These are phyloP conservation scores for Trichosporon faecale DNA, from an alignment of 1,284 basidiomycete genomes.

Conservation along the genomic window DNA sequence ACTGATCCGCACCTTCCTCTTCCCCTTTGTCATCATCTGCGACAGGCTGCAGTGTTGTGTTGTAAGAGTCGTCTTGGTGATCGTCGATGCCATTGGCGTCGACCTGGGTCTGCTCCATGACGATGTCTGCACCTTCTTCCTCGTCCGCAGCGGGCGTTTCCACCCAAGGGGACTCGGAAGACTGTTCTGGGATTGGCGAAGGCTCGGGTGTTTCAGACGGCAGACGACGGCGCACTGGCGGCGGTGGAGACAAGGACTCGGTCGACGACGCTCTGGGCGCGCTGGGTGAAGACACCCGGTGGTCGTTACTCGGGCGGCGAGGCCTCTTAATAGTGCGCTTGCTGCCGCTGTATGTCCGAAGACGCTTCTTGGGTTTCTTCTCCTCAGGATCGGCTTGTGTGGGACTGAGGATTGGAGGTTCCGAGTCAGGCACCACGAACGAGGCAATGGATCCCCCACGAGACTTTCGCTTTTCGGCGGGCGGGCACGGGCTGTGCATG, in stretches of 20 bases:
- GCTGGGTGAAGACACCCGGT: not conserved
- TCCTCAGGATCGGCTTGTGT: not conserved
- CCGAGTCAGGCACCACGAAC: constrained; percentile 6
- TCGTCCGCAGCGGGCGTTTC: not conserved
- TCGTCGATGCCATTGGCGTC: not conserved
- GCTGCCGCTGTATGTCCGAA: constrained; percentile 4
- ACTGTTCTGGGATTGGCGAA: not conserved
- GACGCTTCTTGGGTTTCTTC: not conserved
- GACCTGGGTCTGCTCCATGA: not conserved
- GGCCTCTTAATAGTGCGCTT: not conserved
- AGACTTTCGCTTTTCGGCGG: not conserved
- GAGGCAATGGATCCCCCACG: not conserved
- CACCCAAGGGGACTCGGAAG: not conserved
- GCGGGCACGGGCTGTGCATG: not conserved
- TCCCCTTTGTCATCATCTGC: not conserved
- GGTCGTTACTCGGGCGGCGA: not conserved
- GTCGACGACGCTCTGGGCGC: not conserved
- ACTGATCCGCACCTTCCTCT: not conserved
- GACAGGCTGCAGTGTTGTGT: not conserved
- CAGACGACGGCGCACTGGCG: not conserved
- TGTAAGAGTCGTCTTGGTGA: not conserved
- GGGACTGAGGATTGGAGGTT: not conserved
- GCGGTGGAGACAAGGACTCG: not conserved
- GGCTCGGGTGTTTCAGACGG: not conserved
- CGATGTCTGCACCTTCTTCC: not conserved